These are phyloP conservation scores for Melastoma candidum DNA, from an alignment of 441 rosid species.

Conservation along the genomic window DNA sequence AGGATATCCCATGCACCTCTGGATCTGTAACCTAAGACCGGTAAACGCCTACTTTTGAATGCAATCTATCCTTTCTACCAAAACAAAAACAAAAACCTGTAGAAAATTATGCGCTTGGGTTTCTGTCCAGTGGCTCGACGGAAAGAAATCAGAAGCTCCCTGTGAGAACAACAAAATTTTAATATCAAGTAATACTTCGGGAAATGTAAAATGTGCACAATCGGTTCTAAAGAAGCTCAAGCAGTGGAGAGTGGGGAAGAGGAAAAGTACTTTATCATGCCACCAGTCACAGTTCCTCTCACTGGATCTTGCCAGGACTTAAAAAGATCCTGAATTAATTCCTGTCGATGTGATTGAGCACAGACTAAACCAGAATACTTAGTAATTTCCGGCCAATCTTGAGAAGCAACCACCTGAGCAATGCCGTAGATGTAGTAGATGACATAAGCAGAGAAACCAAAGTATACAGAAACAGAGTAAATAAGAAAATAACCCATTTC, in stretches of 20 bases:
- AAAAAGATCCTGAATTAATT: slow-evolving; percentile 29
- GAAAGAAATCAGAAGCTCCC: slow-evolving; percentile 27
- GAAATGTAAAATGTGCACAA: not conserved
- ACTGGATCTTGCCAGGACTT: slow-evolving; percentile 29
- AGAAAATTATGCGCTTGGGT: slow-evolving; percentile 27
- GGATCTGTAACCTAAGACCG: too few species aligned
- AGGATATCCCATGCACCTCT: too few species aligned
- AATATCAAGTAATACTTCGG: not conserved
- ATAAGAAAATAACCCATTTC: not conserved
- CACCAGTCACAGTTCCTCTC: slow-evolving; percentile 24
- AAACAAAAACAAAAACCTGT: slow-evolving; percentile 13
- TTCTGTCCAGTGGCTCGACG: slow-evolving; percentile 25
- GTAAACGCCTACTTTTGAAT: too few species aligned
- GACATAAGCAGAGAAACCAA: not conserved
- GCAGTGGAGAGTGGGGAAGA: not conserved
- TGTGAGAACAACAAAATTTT: slow-evolving; percentile 1
- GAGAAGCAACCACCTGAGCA: slow-evolving; percentile 29
- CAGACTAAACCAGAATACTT: slow-evolving; percentile 25
- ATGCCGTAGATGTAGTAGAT: not conserved
- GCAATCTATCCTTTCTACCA: not conserved
- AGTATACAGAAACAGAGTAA: not conserved
- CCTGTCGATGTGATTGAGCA: slow-evolving; percentile 33
- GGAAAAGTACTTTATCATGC: slow-evolving; percentile 27
- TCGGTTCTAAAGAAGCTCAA: not conserved
- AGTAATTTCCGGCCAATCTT: slow-evolving; percentile 33